Evolutionary conservation across 2,329 filamentous ascomycete genomes (phyloP), one percentile per base, ranked within the genome.

Genomic region (Neopestalotiopsis sp.): DNA sequence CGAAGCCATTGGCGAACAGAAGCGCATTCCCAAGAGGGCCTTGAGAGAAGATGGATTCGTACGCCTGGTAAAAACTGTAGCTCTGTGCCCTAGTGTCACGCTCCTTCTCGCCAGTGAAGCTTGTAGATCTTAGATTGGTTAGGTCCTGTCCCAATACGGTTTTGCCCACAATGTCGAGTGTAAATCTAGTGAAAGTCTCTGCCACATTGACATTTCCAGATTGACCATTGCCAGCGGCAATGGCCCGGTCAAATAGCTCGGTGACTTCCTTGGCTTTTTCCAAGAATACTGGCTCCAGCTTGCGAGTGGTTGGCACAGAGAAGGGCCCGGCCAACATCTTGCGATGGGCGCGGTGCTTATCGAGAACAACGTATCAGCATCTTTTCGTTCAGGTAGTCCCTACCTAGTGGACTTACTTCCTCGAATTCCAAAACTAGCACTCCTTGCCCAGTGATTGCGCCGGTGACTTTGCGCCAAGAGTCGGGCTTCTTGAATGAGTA

Each of bases 251-350:
- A 20, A 69, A 68, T 1, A 68, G 69, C 12, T 65, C 67, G 9
- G 68, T 61, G 0, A 81, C 73, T 60, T 79, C 74, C 10, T 72
- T 70, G 4, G 76, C 78, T 69, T 83, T 82, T 42, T 69, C 69
- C 56, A 78, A 73, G 60, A 84, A 77, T 2, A 76, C 61, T 4
- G 80, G 79, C 10, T 79, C 75, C 13, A 83, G 73, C 28, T 75
- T 75, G 14, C 77, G 77, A 28, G 80, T 72, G 30, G 79, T 79
- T 1, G 72, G 65, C 5, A 75, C 60, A 0, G 77, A 76, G 67
- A 84, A 83, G 2, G 75, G 72, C 9, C 69, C 63, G 59, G 66
- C 75, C 13, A 83, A 70, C 65, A 79, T 71, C n/a, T 75, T 78
- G 34, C 81, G 74, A 52, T 80, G 76, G n/a, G 69, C 69, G 49